Evolutionary conservation across 2,329 filamentous ascomycete species (phyloP).

Genomic region (Aureobasidium sp.): DNA sequence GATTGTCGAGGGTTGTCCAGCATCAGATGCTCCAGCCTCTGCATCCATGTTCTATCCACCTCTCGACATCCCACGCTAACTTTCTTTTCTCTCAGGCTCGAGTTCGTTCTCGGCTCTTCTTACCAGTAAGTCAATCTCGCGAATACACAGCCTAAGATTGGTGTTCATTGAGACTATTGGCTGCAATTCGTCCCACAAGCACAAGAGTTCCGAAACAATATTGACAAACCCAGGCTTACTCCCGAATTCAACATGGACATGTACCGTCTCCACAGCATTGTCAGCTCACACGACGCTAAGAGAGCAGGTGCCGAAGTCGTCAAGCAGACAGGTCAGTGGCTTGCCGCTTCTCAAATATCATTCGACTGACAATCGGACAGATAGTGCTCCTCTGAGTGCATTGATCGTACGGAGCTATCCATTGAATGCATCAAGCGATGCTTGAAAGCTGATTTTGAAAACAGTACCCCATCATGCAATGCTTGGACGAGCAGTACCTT

Average conservation of each 20-base stretch:
- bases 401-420: constrained; percentile 52
- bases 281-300: constrained; percentile 72
- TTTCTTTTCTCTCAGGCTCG: constrained; percentile 41
- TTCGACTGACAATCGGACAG: constrained; percentile 18
- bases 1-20: background rate
- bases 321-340: constrained; percentile 58
- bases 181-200: background rate
- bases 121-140: constrained; percentile 19
- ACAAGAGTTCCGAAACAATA: background rate
- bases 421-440: background rate
- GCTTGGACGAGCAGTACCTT: constrained; percentile 82
- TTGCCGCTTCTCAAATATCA: too few species aligned
- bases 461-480: constrained; percentile 58
- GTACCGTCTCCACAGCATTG: constrained; percentile 62
- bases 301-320: constrained; percentile 86
- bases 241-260: constrained; percentile 76
- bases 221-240: constrained; percentile 32
- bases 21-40: background rate
- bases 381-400: constrained; percentile 63
- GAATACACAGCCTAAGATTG: too few species aligned
- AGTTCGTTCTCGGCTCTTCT: constrained; percentile 72
- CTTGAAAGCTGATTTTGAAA: background rate
- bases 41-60: background rate
- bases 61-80: background rate
- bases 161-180: background rate